phyloP scores from a whole-genome alignment of 805 yeast genomes.

The Zygoascus tannicola region DNA sequence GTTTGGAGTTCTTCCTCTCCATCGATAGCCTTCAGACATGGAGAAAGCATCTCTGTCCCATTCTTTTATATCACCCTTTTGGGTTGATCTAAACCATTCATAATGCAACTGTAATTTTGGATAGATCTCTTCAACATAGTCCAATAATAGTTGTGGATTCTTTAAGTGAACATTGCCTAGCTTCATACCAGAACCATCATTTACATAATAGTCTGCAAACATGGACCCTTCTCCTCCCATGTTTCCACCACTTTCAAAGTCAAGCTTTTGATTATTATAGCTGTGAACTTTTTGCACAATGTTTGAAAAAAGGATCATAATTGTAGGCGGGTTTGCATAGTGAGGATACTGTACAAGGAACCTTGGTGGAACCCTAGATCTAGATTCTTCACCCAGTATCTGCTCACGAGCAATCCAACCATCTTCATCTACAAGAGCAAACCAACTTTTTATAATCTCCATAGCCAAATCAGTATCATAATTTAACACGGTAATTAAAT shows the following conservation, averaged over 20 bases:
- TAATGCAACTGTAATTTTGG: conserved; percentile 71
- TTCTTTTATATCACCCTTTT: conserved; percentile 62
- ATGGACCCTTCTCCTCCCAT: neutral
- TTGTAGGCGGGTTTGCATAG: conserved; percentile 92
- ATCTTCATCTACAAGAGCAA: conserved; percentile 68
- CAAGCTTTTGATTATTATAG: neutral
- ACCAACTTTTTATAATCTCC: conserved; percentile 83
- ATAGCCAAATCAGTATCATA: conserved; percentile 77
- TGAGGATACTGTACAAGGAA: conserved; percentile 81
- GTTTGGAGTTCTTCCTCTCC: conserved; percentile 83
- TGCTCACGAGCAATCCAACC: conserved; percentile 98
- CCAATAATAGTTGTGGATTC: conserved; percentile 35
- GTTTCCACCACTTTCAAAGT: neutral
- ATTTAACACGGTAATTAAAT: conserved; percentile 67
- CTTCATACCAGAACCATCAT: conserved; percentile 3
- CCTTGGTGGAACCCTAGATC: conserved; percentile 76
- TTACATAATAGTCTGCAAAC: neutral
- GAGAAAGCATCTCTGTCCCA: conserved; percentile 52
- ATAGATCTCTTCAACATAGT: conserved; percentile 49
- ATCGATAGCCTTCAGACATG: conserved; percentile 62
- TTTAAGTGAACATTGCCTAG: conserved; percentile 42
- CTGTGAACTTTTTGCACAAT: conserved; percentile 34
- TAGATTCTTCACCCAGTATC: conserved; percentile 82
- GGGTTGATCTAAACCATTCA: conserved; percentile 77
- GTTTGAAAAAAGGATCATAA: conserved; percentile 51